phyloP scores from a whole-genome alignment of 106 monocot genomes.

The Platanthera guangdongensis region DNA sequence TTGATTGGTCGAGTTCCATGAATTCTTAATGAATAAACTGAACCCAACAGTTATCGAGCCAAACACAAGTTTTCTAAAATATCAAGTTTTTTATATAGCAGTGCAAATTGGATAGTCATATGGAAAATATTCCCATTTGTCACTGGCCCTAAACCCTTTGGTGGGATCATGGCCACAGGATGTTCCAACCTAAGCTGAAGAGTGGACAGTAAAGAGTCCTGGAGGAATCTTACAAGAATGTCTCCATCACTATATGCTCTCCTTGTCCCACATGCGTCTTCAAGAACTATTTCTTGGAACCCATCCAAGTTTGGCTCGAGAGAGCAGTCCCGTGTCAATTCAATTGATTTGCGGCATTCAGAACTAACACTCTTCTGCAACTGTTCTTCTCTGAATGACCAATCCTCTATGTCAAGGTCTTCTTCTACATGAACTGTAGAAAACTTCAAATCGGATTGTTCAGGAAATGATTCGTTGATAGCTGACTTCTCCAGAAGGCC shows the following conservation, averaged over 20 bases:
- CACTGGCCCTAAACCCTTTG: too few relatives aligned
- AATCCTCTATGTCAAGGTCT: slow-evolving; percentile 11
- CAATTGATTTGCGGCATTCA: slow-evolving; percentile 47
- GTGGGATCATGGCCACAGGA: too few relatives aligned
- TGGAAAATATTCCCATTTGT: too few relatives aligned
- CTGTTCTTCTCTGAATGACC: slow-evolving; percentile 13
- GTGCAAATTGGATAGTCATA: too few relatives aligned
- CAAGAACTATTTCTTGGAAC: slow-evolving; percentile 53
- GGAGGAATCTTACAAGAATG: slow-evolving; percentile 29
- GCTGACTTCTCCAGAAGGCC: slow-evolving; percentile 47
- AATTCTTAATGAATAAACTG: too few relatives aligned
- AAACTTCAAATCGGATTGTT: slow-evolving; percentile 36
- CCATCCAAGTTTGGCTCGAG: slow-evolving; percentile 40
- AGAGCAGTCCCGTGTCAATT: slow-evolving; percentile 28
- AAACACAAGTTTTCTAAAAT: too few relatives aligned
- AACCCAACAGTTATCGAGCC: too few relatives aligned
- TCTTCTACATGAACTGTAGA: slow-evolving; percentile 28
- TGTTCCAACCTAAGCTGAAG: background rate
- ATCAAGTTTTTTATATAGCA: too few relatives aligned
- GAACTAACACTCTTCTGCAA: slow-evolving; percentile 61
- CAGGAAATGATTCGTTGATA: slow-evolving; percentile 35
- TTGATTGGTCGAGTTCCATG: too few relatives aligned
- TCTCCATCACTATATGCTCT: slow-evolving; percentile 67
- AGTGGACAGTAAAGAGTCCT: background rate
- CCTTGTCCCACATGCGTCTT: slow-evolving; percentile 48